These are phyloP conservation scores for Lactarius evosmus DNA, from an alignment of 768 basidiomycete genomes.

Conservation along the genomic window DNA sequence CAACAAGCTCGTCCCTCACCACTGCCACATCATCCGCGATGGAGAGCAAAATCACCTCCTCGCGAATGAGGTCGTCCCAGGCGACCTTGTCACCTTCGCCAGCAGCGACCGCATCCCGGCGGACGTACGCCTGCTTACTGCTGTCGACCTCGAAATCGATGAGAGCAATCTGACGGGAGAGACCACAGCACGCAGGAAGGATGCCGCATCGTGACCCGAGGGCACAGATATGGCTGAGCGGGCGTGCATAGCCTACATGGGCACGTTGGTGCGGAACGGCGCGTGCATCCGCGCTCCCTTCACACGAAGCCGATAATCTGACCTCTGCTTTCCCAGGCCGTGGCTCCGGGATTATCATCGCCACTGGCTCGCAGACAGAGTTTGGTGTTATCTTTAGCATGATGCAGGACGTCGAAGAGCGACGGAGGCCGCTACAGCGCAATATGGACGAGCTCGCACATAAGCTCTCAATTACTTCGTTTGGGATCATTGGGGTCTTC, in stretches of 20 bases:
- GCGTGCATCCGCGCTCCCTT: constrained; percentile 22
- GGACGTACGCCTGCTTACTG: constrained; percentile 79
- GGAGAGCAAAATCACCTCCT: constrained; percentile 75
- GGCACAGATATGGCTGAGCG: too few relatives aligned
- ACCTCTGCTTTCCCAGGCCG: constrained; percentile 46
- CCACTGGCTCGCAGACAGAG: constrained; percentile 80
- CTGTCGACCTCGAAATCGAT: constrained; percentile 89
- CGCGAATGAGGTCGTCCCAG: constrained; percentile 95
- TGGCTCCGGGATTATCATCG: constrained; percentile 85
- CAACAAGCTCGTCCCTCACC: too few relatives aligned
- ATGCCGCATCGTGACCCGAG: too few relatives aligned
- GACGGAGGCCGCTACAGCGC: constrained; percentile 86
- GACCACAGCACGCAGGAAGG: too few relatives aligned
- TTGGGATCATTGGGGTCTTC: constrained; percentile 86
- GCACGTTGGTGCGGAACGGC: constrained; percentile 91
- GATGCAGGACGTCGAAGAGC: constrained; percentile 96
- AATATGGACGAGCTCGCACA: constrained; percentile 97
- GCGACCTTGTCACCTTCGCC: constrained; percentile 86
- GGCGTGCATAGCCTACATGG: constrained; percentile 91
- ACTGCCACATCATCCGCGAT: constrained; percentile 87
- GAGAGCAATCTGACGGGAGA: too few relatives aligned
- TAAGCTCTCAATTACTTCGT: constrained; percentile 84
- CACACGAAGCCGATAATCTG: not conserved
- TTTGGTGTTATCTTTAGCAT: constrained; percentile 96
- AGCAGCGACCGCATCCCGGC: constrained; percentile 95